Conservation (phyloP, 306 rosid genomes). For the Heteromeles arbutifolia region DNA sequence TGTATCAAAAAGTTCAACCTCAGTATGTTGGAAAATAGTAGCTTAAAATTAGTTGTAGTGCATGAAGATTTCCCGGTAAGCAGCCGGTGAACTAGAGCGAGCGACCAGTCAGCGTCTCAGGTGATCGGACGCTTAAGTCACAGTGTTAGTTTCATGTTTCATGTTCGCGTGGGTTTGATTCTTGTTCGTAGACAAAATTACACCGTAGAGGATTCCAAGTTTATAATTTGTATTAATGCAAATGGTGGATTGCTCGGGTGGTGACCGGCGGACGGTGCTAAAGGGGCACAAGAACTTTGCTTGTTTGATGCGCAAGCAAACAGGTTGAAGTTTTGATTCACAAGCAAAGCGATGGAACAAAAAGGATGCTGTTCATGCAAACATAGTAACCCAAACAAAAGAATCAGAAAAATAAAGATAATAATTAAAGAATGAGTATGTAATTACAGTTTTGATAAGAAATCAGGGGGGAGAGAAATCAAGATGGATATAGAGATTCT, state of each 20-base stretch:
- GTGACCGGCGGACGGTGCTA: not conserved
- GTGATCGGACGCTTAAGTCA: no score
- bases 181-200: no score
- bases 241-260: not conserved
- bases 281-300: not conserved
- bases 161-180: no score
- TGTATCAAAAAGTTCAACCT: not conserved
- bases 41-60: no score
- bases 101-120: no score
- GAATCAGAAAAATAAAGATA: conserved; percentile 22
- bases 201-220: no score
- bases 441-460: conserved; percentile 72
- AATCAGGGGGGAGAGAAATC: conserved; percentile 3
- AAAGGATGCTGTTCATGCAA: not conserved
- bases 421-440: conserved; percentile 26
- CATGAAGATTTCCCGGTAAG: no score
- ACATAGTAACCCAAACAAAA: not conserved
- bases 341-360: conserved; percentile 14
- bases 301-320: not conserved
- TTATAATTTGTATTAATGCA: no score
- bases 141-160: no score
- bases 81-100: no score
- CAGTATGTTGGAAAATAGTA: no score
- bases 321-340: conserved; percentile 20
- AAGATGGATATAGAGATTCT: not conserved